phyloP scores from a whole-genome alignment of 2,329 filamentous ascomycete species.

The Lachnellula suecica region DNA sequence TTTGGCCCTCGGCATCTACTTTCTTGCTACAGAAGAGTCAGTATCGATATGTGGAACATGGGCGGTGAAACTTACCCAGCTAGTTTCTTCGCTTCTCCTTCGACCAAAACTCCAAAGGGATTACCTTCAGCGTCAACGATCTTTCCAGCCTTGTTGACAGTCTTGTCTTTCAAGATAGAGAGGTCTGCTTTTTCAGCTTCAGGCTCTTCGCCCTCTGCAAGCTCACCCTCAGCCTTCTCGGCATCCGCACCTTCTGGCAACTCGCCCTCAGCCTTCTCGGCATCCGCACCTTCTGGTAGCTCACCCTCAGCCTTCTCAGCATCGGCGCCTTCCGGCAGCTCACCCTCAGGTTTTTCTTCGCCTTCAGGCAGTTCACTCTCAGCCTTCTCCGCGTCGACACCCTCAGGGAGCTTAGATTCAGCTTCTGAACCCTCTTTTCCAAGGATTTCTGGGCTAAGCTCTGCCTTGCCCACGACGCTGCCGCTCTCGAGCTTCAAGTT shows the following conservation, averaged over 20 bases:
- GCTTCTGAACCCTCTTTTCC: slow-evolving; percentile 24
- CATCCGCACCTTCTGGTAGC: slow-evolving; percentile 12
- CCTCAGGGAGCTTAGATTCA: slow-evolving; percentile 36
- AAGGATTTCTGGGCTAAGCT: slow-evolving; percentile 26
- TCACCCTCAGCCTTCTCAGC: slow-evolving; percentile 28
- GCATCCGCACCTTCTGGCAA: slow-evolving; percentile 19
- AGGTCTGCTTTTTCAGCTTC: slow-evolving; percentile 18
- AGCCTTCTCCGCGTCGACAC: slow-evolving; percentile 24
- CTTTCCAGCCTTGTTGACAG: slow-evolving; percentile 59
- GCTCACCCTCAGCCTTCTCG: slow-evolving; percentile 5
- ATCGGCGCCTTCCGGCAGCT: slow-evolving; percentile 9
- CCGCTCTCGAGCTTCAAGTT: slow-evolving; percentile 56
- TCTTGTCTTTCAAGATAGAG: slow-evolving; percentile 46
- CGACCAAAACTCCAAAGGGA: slow-evolving; percentile 59
- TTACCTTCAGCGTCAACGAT: slow-evolving; percentile 49
- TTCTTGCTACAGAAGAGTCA: slow-evolving; percentile 44
- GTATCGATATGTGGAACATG: no score
- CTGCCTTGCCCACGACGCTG: slow-evolving; percentile 21
- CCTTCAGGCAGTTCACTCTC: slow-evolving; percentile 7
- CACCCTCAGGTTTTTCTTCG: slow-evolving; percentile 28
- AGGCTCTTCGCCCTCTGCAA: slow-evolving; percentile 23
- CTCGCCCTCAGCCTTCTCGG: slow-evolving; percentile 28
- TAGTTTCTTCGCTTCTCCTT: slow-evolving; percentile 65
- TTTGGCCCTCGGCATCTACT: slow-evolving; percentile 65
- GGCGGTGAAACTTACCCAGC: slow-evolving; percentile 42